Percentiles rank a stretch among this genome's conserved stretches.
phyloP scores from a whole-genome alignment of 1,284 basidiomycete genomes.

The Golubevia sp. region DNA sequence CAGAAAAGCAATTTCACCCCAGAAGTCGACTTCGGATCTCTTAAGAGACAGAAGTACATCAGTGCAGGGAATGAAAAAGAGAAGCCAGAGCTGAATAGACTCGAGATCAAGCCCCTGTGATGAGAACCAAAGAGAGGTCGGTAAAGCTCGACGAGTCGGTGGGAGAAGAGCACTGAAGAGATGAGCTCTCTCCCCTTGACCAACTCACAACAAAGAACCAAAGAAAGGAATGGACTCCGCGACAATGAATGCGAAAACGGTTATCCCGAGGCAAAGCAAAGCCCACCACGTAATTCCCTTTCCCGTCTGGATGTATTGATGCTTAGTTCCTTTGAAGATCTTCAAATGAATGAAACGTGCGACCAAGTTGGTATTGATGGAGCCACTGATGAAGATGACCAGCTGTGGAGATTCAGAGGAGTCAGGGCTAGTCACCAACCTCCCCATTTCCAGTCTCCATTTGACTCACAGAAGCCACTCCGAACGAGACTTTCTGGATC shows the following conservation, averaged over 20 bases:
- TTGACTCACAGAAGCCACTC: conserved; percentile 5
- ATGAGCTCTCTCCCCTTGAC: too few species aligned
- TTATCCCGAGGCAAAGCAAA: conserved; percentile 19
- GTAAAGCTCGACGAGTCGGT: too few species aligned
- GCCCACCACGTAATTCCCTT: conserved; percentile 41
- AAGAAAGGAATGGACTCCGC: conserved; percentile 41
- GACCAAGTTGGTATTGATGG: conserved; percentile 43
- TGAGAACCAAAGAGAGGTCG: too few species aligned
- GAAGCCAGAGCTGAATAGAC: conserved; percentile 36
- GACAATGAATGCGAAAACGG: conserved; percentile 6
- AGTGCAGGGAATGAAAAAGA: conserved; percentile 62
- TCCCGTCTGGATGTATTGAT: conserved; percentile 39
- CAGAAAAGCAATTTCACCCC: conserved; percentile 24
- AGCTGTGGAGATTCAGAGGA: conserved; percentile 8
- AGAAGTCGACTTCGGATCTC: conserved; percentile 20
- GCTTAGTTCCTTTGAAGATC: conserved; percentile 32
- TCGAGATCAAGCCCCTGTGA: conserved; percentile 24
- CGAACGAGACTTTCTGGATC: conserved; percentile 37
- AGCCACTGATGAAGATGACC: conserved; percentile 49
- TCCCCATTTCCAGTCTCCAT: too few species aligned
- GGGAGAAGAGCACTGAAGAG: too few species aligned
- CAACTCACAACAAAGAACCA: conserved; percentile 16
- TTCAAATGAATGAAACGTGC: conserved; percentile 37
- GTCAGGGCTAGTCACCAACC: neutral
- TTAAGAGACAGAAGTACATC: conserved; percentile 60